Evolutionary conservation across 805 yeast genomes (phyloP), one percentile per base, ranked within the genome.

Genomic region (Vanderwaltozyma tropicalis): DNA sequence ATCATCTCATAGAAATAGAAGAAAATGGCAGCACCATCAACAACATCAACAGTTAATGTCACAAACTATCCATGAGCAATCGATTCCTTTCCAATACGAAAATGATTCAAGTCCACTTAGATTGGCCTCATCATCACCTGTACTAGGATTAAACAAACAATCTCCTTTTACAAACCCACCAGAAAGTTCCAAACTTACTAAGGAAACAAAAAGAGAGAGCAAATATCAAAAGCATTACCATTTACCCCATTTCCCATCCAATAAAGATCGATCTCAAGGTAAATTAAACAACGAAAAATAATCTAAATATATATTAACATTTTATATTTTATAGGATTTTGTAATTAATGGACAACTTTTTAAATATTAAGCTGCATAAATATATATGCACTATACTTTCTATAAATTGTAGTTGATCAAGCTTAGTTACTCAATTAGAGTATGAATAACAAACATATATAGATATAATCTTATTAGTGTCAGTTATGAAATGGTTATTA

Each of bases 1-100:
- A 19, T 57, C 63, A 9, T 55, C 68, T 0, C 63, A 60, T 42
- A 61, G 63, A 38, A 48, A 48, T 20, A 61, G 57, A 39, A 60
- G 62, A 27, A 47, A 46, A 33, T 48, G 52, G 52, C 52, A 48
- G 29, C 40, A 47, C 20, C 52, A 50, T 27, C 52, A 48, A 19
- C 54, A 49, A 32, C 52, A 50, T 29, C 54, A 50, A 37, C 54
- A 50, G 21, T 37, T 50, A 19, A 34, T 50, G 28, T 48, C 52
- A 10, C 52, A 50, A 31, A 50, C 50, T 10, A 48, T 50, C 13
- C 50, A 48, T 22, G 54, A 50, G 19, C 50, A 46, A 32, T 34
- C 35, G 3, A 28, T 36, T 5, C 47, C 33, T 14, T 10, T 18
- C 11, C 35, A 31, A 27, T 16, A 31, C 16, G 39, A 37, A 14